Base-by-base conservation (phyloP, 1,284 basidiomycete genomes). In the Rhodofomes roseus region DNA sequence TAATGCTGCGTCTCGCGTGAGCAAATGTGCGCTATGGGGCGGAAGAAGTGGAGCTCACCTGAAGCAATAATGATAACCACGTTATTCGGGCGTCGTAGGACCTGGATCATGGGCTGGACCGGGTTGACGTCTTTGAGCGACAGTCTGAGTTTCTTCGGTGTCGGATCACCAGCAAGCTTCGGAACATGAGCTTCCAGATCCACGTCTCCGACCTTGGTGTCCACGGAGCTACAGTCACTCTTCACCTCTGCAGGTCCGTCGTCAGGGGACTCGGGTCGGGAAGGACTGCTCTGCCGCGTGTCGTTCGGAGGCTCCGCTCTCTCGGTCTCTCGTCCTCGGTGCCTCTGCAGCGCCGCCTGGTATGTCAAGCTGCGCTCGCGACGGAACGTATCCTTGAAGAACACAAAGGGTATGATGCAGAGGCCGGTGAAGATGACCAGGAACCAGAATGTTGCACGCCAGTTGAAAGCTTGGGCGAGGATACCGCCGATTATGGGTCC, bases 361-460 rank as follows among this genome's bases (percentile, higher is more conserved):
- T 93, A 95, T 6, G 85, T 82, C 37, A 88, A 72, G 61, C 90
- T 93, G 29, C 93, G 85, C 70, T 95, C 91, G 59, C 81, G 77
- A 14, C 93, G 82, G 77, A 92, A 95, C 1, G 92, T 93, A 66
- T 95, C 93, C 57, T 84, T 85, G 77, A 93, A 89, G 62, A 86
- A 83, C 57, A 88, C 60, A 73, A 93, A 93, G 20, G 79, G 74
- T 44, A 83, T 55, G 56, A 84, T 76, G 62, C 81, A 83, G 50
- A 81, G 55, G 5, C 82, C 83, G 7, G 83, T 83, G 57, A 88
- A 80, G 44, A 85, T 86, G 1, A 83, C 77, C 22, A 94, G 80
- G 70, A 94, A 93, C 81, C 90, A 95, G 71, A 95, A 92, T 0
- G 86, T 83, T 7, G 85, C 83, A 29, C 90, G 81, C 93, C 93